Conservation (phyloP, 306 rosid genomes). For the Cucurbita ficifolia region DNA sequence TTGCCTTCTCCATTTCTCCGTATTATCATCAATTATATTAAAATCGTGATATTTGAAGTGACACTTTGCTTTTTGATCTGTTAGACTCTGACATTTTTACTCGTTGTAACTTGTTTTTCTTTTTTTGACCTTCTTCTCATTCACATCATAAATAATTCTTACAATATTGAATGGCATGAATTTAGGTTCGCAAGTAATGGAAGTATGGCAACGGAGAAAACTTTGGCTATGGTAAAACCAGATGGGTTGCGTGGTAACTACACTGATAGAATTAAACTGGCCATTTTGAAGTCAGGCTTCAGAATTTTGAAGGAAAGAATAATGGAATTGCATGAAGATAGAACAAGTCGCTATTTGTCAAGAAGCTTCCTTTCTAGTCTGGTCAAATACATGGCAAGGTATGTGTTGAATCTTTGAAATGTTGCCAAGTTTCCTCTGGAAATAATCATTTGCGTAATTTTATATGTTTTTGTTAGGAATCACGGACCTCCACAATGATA, state of each 20-base stretch:
- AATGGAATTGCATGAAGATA: conserved; percentile 45
- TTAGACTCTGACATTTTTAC: not conserved
- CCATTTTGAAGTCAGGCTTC: conserved; percentile 44
- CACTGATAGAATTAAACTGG: conserved; percentile 42
- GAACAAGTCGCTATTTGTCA: conserved; percentile 43
- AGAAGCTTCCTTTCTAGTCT: conserved; percentile 53
- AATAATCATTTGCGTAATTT: not conserved
- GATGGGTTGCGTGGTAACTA: conserved; percentile 61
- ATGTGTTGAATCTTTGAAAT: not conserved
- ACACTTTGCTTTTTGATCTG: not conserved
- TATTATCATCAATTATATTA: not conserved
- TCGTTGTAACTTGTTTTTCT: not conserved
- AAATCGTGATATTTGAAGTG: not conserved
- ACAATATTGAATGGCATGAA: not conserved
- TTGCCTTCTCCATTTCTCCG: not conserved
- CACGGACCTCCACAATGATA: no score
- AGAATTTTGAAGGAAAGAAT: conserved; percentile 30
- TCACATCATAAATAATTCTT: not conserved
- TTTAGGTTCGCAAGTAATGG: conserved; percentile 32
- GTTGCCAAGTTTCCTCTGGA: not conserved
- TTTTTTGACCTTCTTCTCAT: not conserved
- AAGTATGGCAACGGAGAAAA: conserved; percentile 24
- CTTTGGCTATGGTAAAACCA: conserved; percentile 73
- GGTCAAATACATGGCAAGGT: conserved; percentile 75
- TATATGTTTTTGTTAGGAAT: not conserved